Percentiles rank a stretch among this genome's conserved stretches.
phyloP scores from a whole-genome alignment of 2,329 filamentous ascomycete genomes.

The Cladosporium phlei region DNA sequence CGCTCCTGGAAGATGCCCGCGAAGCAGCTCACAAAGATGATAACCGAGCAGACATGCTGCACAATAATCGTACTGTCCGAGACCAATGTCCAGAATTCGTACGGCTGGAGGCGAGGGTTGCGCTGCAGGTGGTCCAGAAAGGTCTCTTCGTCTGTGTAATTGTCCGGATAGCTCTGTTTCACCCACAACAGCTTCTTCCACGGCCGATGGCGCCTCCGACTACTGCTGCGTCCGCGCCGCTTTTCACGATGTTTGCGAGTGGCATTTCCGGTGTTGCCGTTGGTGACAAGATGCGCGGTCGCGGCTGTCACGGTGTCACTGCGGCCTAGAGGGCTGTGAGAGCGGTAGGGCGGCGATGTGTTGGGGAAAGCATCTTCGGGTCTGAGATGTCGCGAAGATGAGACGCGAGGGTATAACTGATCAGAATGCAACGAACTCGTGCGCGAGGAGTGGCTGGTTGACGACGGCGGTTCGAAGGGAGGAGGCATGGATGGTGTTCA shows the following conservation, averaged over 20 bases:
- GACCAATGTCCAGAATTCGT: conserved; percentile 96
- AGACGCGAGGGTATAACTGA: conserved; percentile 2
- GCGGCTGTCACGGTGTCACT: conserved; percentile 26
- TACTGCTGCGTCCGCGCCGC: conserved; percentile 56
- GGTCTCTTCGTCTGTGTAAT: conserved; percentile 94
- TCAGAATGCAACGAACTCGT: conserved; percentile 19
- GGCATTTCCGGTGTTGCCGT: conserved; percentile 20
- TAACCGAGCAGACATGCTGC: conserved; percentile 91
- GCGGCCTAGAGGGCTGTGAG: conserved; percentile 26
- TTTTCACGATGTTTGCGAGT: conserved; percentile 39
- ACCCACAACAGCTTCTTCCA: conserved; percentile 99
- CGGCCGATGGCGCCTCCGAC: conserved; percentile 50
- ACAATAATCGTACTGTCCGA: conserved; percentile 94
- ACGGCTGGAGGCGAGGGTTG: conserved; percentile 87
- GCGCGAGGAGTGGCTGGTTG: conserved; percentile 19
- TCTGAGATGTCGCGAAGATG: conserved; percentile 53
- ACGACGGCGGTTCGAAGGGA: conserved; percentile 14
- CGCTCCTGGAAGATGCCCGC: conserved; percentile 81
- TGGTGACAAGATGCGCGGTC: conserved; percentile 10
- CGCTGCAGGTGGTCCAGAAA: conserved; percentile 94
- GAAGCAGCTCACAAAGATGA: conserved; percentile 92
- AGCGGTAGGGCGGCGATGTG: conserved; percentile 53
- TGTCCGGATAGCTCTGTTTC: conserved; percentile 96
- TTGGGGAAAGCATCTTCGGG: conserved; percentile 78
- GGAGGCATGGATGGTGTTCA: too few relatives aligned